A percentile compares a stretch with the other conserved stretches of the same genome.
Conservation (phyloP, 2,329 filamentous ascomycete species). For the Rhinocladiella mackenziei region DNA sequence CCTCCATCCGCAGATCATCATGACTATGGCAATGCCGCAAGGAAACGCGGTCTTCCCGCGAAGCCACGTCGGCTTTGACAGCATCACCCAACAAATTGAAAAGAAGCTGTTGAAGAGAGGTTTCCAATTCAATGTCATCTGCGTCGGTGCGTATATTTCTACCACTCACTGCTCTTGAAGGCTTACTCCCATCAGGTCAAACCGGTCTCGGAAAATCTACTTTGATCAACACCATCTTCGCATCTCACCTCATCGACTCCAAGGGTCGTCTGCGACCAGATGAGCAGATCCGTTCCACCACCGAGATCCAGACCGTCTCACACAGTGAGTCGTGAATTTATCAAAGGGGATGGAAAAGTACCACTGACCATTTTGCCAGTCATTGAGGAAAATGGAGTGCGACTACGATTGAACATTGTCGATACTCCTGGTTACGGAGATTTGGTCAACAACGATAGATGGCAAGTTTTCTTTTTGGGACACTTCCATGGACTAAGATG, state of each 20-base stretch:
- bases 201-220: constrained; percentile 98
- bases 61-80: constrained; percentile 99
- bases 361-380: constrained; percentile 44
- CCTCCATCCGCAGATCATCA: constrained; percentile 11
- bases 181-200: constrained; percentile 63
- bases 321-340: constrained; percentile 57
- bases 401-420: constrained; percentile 95
- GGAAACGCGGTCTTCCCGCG: constrained; percentile 68
- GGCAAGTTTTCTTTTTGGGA: constrained; percentile 47
- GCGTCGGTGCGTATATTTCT: constrained; percentile 71
- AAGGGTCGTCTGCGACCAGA: constrained; percentile 92
- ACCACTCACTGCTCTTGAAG: neutral
- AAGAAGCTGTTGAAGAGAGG: constrained; percentile 99
- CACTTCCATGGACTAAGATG: neutral
- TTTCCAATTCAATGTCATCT: constrained; percentile 99
- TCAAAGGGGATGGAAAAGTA: constrained; percentile 4
- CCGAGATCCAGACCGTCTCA: constrained; percentile 95
- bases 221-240: constrained; percentile 99
- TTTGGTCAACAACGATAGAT: constrained; percentile 99
- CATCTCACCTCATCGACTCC: constrained; percentile 97
- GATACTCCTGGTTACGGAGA: constrained; percentile 98
- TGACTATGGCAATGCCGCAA: constrained; percentile 33
- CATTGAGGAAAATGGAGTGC: constrained; percentile 98
- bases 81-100: constrained; percentile 99
- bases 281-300: constrained; percentile 90